phyloP scores from a whole-genome alignment of 352 stramenopile genomes.

The Phytophthora multivora region DNA sequence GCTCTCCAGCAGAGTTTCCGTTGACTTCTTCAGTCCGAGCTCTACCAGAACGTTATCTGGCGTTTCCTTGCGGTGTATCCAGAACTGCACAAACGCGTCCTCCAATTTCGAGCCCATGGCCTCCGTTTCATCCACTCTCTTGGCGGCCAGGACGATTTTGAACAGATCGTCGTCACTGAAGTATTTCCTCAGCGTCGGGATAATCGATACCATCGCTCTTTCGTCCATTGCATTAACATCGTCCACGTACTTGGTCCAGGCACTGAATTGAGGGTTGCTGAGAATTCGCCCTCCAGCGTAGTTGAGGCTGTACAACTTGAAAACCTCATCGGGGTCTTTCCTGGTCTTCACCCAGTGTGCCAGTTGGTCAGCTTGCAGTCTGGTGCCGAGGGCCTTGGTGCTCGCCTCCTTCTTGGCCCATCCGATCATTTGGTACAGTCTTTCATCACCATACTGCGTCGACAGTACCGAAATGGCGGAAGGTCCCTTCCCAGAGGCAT shows the following conservation, averaged over 20 bases:
- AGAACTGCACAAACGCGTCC: neutral
- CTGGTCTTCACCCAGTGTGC: neutral
- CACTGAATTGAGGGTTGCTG: neutral
- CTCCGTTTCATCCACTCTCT: neutral
- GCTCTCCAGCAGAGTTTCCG: neutral
- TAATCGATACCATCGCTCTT: neutral
- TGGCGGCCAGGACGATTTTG: neutral
- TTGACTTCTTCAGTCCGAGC: neutral
- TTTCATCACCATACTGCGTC: neutral
- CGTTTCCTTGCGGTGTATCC: neutral
- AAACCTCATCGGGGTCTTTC: constrained; percentile 3
- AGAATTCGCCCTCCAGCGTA: neutral
- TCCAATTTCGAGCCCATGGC: neutral
- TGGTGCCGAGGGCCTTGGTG: neutral
- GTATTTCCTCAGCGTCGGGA: neutral
- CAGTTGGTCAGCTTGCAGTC: neutral
- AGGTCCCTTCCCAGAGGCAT: neutral
- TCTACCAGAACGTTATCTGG: neutral
- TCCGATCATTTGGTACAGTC: neutral
- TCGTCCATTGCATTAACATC: constrained; percentile 5
- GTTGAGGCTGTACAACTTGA: neutral
- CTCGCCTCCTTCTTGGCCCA: neutral
- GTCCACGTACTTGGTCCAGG: constrained; percentile 10
- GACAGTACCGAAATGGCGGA: neutral
- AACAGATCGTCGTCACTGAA: neutral